A percentile compares a stretch with the other conserved stretches of the same genome.
These are phyloP conservation scores for Bacterosira constricta DNA, from an alignment of 108 stramenopile species.

Conservation along the genomic window DNA sequence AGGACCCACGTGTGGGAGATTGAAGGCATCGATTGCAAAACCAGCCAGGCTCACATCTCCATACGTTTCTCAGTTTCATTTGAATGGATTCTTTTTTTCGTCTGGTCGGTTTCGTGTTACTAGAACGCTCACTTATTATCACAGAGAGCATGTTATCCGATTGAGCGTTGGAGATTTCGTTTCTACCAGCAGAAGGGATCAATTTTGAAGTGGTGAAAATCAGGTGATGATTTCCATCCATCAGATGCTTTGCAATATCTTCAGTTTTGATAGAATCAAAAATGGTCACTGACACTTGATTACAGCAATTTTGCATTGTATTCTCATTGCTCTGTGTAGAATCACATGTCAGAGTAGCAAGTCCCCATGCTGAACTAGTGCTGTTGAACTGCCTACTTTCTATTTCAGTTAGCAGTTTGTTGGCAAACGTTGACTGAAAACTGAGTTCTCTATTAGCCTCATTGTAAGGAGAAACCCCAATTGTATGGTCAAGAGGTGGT, in stretches of 20 bases:
- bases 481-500: constrained; percentile 22
- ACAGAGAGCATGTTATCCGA: constrained; percentile 3
- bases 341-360: constrained; percentile 38
- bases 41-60: constrained; percentile 52
- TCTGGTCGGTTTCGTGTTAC: not conserved
- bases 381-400: constrained; percentile 9
- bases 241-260: constrained; percentile 4
- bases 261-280: constrained; percentile 17
- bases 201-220: constrained; percentile 28
- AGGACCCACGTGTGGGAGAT: constrained; percentile 42
- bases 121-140: not conserved
- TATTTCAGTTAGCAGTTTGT: constrained; percentile 30
- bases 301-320: constrained; percentile 20
- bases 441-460: constrained; percentile 39
- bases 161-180: not conserved
- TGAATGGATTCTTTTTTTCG: constrained; percentile 40
- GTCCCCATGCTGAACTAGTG: constrained; percentile 25
- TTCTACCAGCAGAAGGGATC: not conserved
- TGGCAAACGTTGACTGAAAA: constrained; percentile 48
- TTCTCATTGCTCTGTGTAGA: constrained; percentile 7
- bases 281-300: constrained; percentile 31
- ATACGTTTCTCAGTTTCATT: constrained; percentile 18
- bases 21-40: constrained; percentile 57
- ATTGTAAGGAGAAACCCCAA: constrained; percentile 42
- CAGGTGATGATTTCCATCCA: constrained; percentile 19